These are phyloP conservation scores for Tagetes erecta DNA, from an alignment of 129 eudicot species.

Conservation along the genomic window DNA sequence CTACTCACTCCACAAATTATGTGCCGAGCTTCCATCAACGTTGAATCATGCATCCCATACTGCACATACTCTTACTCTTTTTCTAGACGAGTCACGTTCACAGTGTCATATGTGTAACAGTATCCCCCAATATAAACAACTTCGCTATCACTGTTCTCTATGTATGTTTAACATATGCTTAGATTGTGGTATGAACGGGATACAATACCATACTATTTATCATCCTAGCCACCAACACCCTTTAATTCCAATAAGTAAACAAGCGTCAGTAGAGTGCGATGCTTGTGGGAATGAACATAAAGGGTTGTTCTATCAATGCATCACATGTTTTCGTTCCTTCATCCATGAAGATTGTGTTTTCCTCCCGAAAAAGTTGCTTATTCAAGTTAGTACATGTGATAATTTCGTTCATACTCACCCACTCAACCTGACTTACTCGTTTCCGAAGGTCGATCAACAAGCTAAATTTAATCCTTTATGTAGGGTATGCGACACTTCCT, in stretches of 20 bases:
- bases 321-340: neutral
- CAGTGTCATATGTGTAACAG: neutral
- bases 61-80: neutral
- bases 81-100: neutral
- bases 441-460: neutral
- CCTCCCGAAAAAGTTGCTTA: neutral
- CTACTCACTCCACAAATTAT: neutral
- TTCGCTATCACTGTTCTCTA: neutral
- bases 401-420: neutral
- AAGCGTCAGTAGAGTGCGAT: neutral
- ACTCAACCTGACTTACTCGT: neutral
- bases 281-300: neutral
- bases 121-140: neutral
- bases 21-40: neutral
- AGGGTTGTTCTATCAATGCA: constrained; percentile 4
- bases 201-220: neutral
- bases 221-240: neutral
- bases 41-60: neutral
- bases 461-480: neutral
- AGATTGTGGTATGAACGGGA: neutral
- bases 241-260: neutral
- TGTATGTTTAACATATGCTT: neutral
- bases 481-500: neutral
- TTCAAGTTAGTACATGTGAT: neutral
- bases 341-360: neutral